Evolutionary conservation across 352 stramenopile genomes (phyloP), one percentile per base, ranked within the genome.

Genomic region (Elongisporangium senticosum): DNA sequence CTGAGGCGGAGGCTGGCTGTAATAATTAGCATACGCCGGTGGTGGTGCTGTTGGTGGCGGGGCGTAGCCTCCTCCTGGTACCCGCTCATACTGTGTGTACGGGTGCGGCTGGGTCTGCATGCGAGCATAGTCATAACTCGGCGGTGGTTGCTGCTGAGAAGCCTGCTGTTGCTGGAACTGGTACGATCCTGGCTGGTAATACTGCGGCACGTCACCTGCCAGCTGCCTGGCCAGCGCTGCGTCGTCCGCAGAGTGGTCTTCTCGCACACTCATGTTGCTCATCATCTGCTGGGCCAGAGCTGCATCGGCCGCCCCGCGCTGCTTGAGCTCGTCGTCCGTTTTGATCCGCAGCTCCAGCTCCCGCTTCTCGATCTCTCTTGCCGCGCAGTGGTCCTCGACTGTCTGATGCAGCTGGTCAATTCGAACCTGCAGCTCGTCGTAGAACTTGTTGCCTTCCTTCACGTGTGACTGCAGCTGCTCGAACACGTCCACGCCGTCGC

Each of bases 401-500:
- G 80, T 92, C 69, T 92, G 83, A 58, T 86, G 69, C 2, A 90
- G 64, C 61, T 89, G 76, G 8, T 68, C 63, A 19, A 92, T 79
- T 39, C 81, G 79, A 48, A 67, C 49, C 33, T 63, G 60, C 4
- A 92, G 65, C 51, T 89, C 76, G 0, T 68, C 67, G 62, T 92
- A 92, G 49, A 92, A 92, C 51, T 69, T 77, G 4, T 61, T 66
- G 13, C 83, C 83, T 71, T 90, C 83, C 49, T 84, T 87, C 37
- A 88, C 62, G 52, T 92, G 77, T 15, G 77, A 87, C 63, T 89
- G 69, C 3, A 92, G 75, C 58, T 92, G 83, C 55, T 92, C 79
- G 24, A 86, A 87, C 23, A 84, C 67, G 43, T 92, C 79, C n/a
- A 90, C 73, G 1, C 74, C 83, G 50, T 89, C 79, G 51, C 78